Base-by-base conservation (phyloP, 2,329 filamentous ascomycete genomes). In the Emmonsia crescens region DNA sequence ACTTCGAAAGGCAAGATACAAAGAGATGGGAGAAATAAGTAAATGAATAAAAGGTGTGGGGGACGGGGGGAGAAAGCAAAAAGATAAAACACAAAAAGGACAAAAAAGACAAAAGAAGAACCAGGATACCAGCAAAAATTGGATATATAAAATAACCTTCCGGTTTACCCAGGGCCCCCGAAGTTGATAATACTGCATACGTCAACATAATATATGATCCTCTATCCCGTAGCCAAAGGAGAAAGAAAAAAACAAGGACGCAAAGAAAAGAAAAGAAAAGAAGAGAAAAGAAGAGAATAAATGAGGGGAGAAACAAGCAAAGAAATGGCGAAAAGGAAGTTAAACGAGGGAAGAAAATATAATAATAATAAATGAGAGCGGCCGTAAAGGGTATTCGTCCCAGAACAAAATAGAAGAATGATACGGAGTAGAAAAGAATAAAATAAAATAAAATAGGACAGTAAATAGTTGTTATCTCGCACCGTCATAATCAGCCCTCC, bases 401-500 rank as follows among this genome's bases (percentile, higher is more conserved):
- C 49, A n/a, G 46, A 48, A 48, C 21, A 27, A 44, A 48, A 24
- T 14, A 48, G 10, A 24, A 24, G 16, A n/a, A n/a, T n/a, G 40
- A n/a, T n/a, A 44, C 5, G n/a, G n/a, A 6, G 54, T 61, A 61
- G 44, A 52, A 60, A 59, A 56, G 44, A 49, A 52, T 38, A 57
- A 51, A 42, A 63, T 33, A 62, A 61, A 31, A 16, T n/a, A 38
- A 57, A 31, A 55, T 21, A 5, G 10, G 9, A 27, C 10, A 24
- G 10, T 9, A 51, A 56, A 40, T 54, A 33, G 38, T 14, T 14
- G 21, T 51, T 60, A 62, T 48, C 56, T 62, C 14, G 31, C 31
- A 16, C 48, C 63, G 27, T 63, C 52, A 33, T 60, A 61, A 51
- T 63, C 61, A 40, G 59, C 40, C 29, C n/a, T 36, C 60, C 60